Conservation (phyloP, 2,329 filamentous ascomycete genomes). For the Dendrostoma leiphaemia region DNA sequence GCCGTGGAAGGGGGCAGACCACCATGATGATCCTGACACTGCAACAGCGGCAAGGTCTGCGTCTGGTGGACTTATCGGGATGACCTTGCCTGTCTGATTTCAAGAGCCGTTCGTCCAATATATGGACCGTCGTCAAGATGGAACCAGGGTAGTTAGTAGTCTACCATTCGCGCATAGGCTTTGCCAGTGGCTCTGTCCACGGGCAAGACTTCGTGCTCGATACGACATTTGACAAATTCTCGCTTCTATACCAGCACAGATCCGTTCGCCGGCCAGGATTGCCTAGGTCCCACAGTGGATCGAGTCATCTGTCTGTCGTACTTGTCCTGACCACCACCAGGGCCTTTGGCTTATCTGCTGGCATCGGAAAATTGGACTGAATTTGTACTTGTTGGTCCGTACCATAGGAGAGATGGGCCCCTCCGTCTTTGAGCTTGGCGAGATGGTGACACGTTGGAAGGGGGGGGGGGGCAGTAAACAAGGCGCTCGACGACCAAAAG, state of each 20-base stretch:
- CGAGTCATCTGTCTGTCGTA: neutral
- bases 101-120: neutral
- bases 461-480: neutral
- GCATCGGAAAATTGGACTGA: neutral
- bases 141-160: neutral
- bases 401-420: too few species aligned
- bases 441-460: neutral
- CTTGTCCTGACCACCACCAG: neutral
- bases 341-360: neutral
- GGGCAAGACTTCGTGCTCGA: neutral
- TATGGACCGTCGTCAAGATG: neutral
- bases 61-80: neutral
- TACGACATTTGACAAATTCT: neutral
- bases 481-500: neutral
- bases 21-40: neutral
- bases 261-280: neutral
- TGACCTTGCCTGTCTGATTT: neutral
- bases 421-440: neutral
- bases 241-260: neutral
- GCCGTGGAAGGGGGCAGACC: neutral
- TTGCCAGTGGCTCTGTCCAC: neutral
- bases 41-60: neutral
- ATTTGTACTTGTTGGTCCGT: neutral
- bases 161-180: neutral
- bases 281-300: neutral